phyloP scores from a whole-genome alignment of 768 basidiomycete species.

The Panaeolus cyanescens region DNA sequence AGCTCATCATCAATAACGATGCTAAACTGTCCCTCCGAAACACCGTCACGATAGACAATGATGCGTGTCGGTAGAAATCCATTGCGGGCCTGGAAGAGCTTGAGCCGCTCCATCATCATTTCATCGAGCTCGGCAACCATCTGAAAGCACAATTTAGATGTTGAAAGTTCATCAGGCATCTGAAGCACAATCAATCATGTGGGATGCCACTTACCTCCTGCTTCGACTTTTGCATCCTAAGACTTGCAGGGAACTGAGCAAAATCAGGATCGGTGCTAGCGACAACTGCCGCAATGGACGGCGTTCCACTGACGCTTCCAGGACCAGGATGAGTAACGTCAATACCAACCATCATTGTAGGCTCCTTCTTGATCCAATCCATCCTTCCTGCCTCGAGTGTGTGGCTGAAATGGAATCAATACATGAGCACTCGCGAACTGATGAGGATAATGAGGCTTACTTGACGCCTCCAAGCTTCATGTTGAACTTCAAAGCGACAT shows the following conservation, averaged over 20 bases:
- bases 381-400: conserved; percentile 50
- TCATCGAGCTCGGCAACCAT: conserved; percentile 69
- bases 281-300: conserved; percentile 83
- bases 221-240: conserved; percentile 71
- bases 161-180: not conserved
- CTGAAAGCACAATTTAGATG: conserved; percentile 46
- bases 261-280: conserved; percentile 67
- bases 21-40: conserved; percentile 80
- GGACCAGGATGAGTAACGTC: conserved; percentile 83
- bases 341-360: conserved; percentile 84
- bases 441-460: conserved; percentile 32
- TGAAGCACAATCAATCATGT: not conserved
- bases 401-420: conserved; percentile 34
- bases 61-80: conserved; percentile 62
- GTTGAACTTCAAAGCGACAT: conserved; percentile 82
- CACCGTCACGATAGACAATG: conserved; percentile 81
- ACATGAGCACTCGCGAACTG: conserved; percentile 4
- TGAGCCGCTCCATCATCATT: conserved; percentile 72
- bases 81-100: conserved; percentile 48
- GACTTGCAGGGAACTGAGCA: conserved; percentile 74
- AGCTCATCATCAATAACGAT: conserved; percentile 66
- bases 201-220: conserved; percentile 62
- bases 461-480: conserved; percentile 84
- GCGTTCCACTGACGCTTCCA: conserved; percentile 71
- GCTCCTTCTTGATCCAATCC: conserved; percentile 56